Conservation (phyloP, 768 basidiomycete genomes). For the Lentinula aciculospora region DNA sequence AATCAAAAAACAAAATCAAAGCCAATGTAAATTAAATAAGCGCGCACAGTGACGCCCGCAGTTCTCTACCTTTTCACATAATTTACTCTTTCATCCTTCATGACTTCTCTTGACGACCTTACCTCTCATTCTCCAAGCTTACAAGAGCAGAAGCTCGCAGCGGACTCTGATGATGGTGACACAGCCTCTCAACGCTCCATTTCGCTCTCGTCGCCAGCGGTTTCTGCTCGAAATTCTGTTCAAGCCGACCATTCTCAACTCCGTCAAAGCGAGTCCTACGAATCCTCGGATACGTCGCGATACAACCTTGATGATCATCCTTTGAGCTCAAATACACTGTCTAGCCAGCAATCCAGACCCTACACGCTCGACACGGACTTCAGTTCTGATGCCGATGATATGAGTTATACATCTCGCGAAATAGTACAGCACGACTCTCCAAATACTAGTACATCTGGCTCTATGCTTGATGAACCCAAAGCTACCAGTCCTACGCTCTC, state of each 20-base stretch:
- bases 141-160: background rate
- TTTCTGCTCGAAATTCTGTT: slow-evolving; percentile 42
- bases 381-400: slow-evolving; percentile 47
- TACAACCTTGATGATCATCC: background rate
- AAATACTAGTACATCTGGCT: slow-evolving; percentile 45
- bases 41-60: background rate
- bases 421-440: slow-evolving; percentile 39
- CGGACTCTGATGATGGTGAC: slow-evolving; percentile 56
- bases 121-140: background rate
- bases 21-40: background rate
- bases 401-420: slow-evolving; percentile 41
- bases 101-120: slow-evolving; percentile 7
- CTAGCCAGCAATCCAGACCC: slow-evolving; percentile 36
- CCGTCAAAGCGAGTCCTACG: slow-evolving; percentile 3
- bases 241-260: slow-evolving; percentile 6
- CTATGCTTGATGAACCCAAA: slow-evolving; percentile 35
- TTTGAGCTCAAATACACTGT: slow-evolving; percentile 19
- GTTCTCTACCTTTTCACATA: background rate
- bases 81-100: background rate
- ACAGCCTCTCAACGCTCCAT: slow-evolving; percentile 79
- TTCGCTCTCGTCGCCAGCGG: slow-evolving; percentile 60
- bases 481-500: slow-evolving; percentile 16
- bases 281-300: slow-evolving; percentile 5
- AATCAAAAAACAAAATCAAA: background rate
- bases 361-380: slow-evolving; percentile 51